A percentile compares a stretch with the other conserved stretches of the same genome.
phyloP scores from a whole-genome alignment of 2,329 filamentous ascomycete species.

The Fusarium euwallaceae region DNA sequence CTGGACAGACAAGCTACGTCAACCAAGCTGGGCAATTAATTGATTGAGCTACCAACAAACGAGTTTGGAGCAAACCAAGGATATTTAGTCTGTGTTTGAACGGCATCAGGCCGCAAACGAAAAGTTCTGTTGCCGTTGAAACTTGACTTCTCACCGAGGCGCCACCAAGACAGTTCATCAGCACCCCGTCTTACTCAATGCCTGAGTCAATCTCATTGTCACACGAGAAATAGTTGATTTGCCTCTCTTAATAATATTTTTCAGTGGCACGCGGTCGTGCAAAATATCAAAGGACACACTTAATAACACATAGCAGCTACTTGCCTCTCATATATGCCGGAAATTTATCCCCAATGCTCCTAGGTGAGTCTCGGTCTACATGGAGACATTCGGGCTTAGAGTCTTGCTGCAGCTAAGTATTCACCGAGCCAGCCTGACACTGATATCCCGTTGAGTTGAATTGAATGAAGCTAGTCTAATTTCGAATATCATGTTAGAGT shows the following conservation, averaged over 20 bases:
- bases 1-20: not conserved
- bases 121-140: not conserved
- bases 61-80: not conserved
- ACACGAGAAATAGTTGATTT: not conserved
- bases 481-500: no score
- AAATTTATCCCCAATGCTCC: not conserved
- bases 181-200: not conserved
- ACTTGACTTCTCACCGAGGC: not conserved
- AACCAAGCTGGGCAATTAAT: not conserved
- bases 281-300: no score
- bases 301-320: no score
- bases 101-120: not conserved
- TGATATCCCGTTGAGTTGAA: not conserved
- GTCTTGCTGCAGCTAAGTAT: not conserved
- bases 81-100: not conserved
- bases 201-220: not conserved
- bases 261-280: no score
- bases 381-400: not conserved
- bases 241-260: no score
- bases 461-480: no score
- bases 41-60: not conserved
- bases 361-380: not conserved
- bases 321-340: not conserved
- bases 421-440: not conserved
- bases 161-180: not conserved